Evolutionary conservation across 2,329 filamentous ascomycete species (phyloP).

Genomic region (Claviceps purpurea): DNA sequence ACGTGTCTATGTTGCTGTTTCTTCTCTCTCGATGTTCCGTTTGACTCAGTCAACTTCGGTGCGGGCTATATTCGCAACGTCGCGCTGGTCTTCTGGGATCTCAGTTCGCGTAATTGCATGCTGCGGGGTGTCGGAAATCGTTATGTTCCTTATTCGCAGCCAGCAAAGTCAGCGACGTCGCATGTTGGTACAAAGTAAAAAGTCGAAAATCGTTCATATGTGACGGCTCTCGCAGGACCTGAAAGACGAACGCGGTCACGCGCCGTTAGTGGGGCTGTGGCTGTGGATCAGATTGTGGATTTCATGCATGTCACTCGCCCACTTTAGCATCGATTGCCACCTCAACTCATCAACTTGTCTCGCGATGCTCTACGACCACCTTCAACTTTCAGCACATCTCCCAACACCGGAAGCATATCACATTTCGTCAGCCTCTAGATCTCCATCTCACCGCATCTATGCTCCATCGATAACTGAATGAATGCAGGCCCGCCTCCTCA

Average conservation of each 20-base stretch:
- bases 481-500: slow-evolving; percentile 66
- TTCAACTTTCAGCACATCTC: neutral
- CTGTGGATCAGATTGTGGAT: neutral
- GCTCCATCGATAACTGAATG: slow-evolving; percentile 16
- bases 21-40: neutral
- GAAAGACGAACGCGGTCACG: no score
- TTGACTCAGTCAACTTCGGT: neutral
- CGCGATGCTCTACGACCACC: neutral
- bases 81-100: neutral
- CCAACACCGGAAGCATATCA: no score
- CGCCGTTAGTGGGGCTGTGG: no score
- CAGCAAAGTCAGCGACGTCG: neutral
- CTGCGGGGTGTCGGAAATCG: neutral
- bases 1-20: neutral
- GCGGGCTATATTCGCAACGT: neutral
- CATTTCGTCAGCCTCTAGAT: neutral
- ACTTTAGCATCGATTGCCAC: neutral
- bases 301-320: neutral
- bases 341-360: neutral
- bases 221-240: no score
- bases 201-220: neutral
- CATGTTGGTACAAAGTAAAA: neutral
- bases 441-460: neutral
- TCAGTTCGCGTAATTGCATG: neutral
- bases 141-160: neutral